A percentile compares a stretch with the other conserved stretches of the same genome.
phyloP scores from a whole-genome alignment of 2,329 filamentous ascomycete genomes.

The Hypoxylon sp. region DNA sequence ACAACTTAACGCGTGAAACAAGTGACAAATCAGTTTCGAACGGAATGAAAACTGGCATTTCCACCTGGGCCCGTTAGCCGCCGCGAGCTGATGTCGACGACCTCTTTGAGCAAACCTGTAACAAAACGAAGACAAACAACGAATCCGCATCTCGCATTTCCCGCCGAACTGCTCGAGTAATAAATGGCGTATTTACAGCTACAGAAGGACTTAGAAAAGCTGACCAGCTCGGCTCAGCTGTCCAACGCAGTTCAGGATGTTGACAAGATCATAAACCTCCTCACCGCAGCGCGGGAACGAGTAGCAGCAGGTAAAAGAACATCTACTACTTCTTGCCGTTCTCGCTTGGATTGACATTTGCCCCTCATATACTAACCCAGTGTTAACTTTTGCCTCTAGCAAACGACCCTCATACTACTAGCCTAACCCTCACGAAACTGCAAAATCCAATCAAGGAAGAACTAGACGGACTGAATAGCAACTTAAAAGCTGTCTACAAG shows the following conservation, averaged over 20 bases:
- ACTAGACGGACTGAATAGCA: slow-evolving; percentile 84
- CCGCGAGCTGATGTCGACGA: not conserved
- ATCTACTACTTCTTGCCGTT: slow-evolving; percentile 1
- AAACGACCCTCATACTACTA: slow-evolving; percentile 77
- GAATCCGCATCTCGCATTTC: slow-evolving; percentile 10
- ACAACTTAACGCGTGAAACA: not conserved
- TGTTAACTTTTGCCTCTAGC: slow-evolving; percentile 48
- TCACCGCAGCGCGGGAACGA: slow-evolving; percentile 79
- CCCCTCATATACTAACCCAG: not conserved
- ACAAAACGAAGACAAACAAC: slow-evolving; percentile 6
- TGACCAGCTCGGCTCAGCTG: slow-evolving; percentile 78
- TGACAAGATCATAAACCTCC: slow-evolving; percentile 83
- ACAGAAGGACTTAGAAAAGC: slow-evolving; percentile 80
- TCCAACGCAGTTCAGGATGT: slow-evolving; percentile 82
- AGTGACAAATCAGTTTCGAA: not conserved
- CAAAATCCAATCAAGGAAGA: slow-evolving; percentile 87
- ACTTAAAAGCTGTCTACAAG: slow-evolving; percentile 86
- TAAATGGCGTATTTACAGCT: slow-evolving; percentile 68
- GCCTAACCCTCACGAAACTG: slow-evolving; percentile 83
- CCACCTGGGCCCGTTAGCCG: not conserved
- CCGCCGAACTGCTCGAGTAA: slow-evolving; percentile 48
- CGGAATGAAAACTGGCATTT: not conserved
- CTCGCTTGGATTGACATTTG: not conserved
- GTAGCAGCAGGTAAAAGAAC: slow-evolving; percentile 74
- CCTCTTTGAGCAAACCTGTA: slow-evolving; percentile 9